Conservation (phyloP, 2,329 filamentous ascomycete genomes). For the Pestalotiopsis sp. region DNA sequence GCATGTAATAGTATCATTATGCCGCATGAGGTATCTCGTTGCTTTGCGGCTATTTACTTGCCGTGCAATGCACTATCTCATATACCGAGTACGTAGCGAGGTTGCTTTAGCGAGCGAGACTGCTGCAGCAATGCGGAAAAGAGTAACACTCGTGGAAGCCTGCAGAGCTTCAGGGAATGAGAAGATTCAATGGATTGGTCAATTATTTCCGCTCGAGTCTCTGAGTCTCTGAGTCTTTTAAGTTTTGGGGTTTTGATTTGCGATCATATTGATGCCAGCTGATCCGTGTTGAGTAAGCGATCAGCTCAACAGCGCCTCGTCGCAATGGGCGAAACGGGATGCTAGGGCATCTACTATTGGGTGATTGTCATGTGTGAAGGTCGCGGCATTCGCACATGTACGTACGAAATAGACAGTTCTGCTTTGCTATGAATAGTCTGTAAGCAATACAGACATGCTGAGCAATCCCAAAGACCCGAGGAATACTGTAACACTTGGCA, state of each 20-base stretch:
- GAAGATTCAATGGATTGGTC: background rate
- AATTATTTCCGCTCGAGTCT: background rate
- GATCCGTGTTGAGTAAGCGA: background rate
- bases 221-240: background rate
- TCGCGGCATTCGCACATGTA: background rate
- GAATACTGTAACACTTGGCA: too few species aligned
- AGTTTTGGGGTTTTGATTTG: background rate
- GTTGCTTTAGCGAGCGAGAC: too few species aligned
- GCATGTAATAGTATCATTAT: too few species aligned
- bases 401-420: background rate
- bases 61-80: too few species aligned
- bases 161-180: background rate
- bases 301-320: background rate
- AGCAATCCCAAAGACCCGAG: background rate
- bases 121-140: background rate
- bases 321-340: too few species aligned
- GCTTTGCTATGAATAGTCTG: background rate
- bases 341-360: too few species aligned
- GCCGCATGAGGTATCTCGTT: too few species aligned
- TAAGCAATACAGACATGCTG: background rate
- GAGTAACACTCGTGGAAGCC: background rate
- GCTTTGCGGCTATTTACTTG: too few species aligned
- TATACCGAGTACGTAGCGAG: too few species aligned
- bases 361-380: too few species aligned
- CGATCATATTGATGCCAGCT: background rate